A percentile compares a stretch with the other conserved stretches of the same genome.
phyloP scores from a whole-genome alignment of 2,329 filamentous ascomycete species.

The Aspergillus proliferans region DNA sequence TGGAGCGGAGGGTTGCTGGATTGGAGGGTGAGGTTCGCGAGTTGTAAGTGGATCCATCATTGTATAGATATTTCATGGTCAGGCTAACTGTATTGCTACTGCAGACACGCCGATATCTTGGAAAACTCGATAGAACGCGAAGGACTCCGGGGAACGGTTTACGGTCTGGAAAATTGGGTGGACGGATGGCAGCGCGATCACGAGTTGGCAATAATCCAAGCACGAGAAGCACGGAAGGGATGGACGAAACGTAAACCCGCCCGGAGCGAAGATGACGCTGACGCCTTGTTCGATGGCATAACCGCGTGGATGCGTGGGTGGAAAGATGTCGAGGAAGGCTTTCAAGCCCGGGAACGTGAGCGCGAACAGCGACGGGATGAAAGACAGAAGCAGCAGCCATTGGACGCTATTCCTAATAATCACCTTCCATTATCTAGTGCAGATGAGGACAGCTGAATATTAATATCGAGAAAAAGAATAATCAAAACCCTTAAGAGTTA shows the following conservation, averaged over 20 bases:
- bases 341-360: conserved; percentile 48
- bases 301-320: conserved; percentile 40
- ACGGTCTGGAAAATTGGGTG: conserved; percentile 30
- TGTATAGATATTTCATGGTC: neutral
- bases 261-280: conserved; percentile 19
- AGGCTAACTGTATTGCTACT: neutral
- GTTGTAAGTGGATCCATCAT: conserved; percentile 41
- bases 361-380: conserved; percentile 48
- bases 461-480: too few relatives aligned
- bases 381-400: conserved; percentile 7
- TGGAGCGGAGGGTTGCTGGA: conserved; percentile 54
- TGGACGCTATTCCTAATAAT: neutral
- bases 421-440: neutral
- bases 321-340: conserved; percentile 37
- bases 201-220: conserved; percentile 5
- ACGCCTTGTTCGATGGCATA: conserved; percentile 33
- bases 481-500: too few relatives aligned
- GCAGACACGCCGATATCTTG: conserved; percentile 23
- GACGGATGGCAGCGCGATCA: conserved; percentile 20
- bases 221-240: conserved; percentile 9
- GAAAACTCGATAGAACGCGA: conserved; percentile 31
- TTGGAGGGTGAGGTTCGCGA: conserved; percentile 55
- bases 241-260: conserved; percentile 13
- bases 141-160: conserved; percentile 30
- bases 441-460: too few relatives aligned